A percentile compares a stretch with the other conserved stretches of the same genome.
Evolutionary conservation across 2,329 filamentous ascomycete species (phyloP).

Genomic region (Gremmenia infestans): DNA sequence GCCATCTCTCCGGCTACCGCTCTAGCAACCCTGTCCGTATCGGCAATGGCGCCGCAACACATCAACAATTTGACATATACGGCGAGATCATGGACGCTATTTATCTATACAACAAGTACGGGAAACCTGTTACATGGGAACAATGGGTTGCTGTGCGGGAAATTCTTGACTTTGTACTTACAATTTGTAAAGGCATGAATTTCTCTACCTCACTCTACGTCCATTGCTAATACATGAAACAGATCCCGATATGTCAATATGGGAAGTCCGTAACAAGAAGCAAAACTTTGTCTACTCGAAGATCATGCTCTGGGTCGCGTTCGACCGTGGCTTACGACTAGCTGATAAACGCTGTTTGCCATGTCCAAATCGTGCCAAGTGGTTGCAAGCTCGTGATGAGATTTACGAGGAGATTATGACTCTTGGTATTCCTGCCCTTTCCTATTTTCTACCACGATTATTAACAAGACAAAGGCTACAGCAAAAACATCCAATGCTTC

Average conservation of each 20-base stretch:
- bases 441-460: neutral
- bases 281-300: constrained; percentile 80
- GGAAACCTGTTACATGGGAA: constrained; percentile 71
- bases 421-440: constrained; percentile 41
- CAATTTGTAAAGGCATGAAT: constrained; percentile 52
- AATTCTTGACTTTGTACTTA: constrained; percentile 67
- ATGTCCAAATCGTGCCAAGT: constrained; percentile 62
- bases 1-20: constrained; percentile 67
- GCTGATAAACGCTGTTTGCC: constrained; percentile 72
- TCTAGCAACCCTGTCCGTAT: constrained; percentile 68
- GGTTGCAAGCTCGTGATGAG: constrained; percentile 60
- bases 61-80: constrained; percentile 75
- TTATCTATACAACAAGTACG: constrained; percentile 75
- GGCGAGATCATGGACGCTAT: constrained; percentile 74
- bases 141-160: constrained; percentile 68
- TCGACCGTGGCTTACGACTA: constrained; percentile 69
- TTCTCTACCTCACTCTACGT: neutral
- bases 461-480: constrained; percentile 50
- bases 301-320: constrained; percentile 77
- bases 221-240: constrained; percentile 9
- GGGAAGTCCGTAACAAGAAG: constrained; percentile 72
- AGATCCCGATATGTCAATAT: constrained; percentile 76
- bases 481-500: constrained; percentile 63
- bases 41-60: constrained; percentile 71
- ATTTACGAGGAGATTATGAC: constrained; percentile 75